phyloP scores from a whole-genome alignment of 371 early-diverging fungal genomes.

The Apophysomyces sp. region DNA sequence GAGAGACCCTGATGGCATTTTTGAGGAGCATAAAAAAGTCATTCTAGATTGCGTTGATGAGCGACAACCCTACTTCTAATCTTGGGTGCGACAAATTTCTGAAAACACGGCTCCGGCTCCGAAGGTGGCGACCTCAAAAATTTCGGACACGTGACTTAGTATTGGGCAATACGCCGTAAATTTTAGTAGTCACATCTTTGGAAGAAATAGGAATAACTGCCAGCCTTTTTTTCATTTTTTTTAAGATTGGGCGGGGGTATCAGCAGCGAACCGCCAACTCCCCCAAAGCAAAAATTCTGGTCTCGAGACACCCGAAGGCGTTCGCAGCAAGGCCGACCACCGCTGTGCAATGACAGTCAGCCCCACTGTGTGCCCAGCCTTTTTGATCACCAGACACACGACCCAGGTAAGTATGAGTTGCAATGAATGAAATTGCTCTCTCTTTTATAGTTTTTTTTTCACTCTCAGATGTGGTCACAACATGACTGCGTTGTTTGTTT shows the following conservation, averaged over 20 bases:
- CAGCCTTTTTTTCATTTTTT: constrained; percentile 27
- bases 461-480: neutral
- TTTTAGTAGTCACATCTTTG: no score
- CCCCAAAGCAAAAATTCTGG: constrained; percentile 53
- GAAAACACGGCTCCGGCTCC: no score
- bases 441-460: constrained; percentile 31
- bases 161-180: no score
- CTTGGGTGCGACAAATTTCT: no score
- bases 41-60: no score
- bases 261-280: constrained; percentile 39
- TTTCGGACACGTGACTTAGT: no score
- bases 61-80: no score
- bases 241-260: constrained; percentile 24
- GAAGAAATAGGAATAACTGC: neutral
- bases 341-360: constrained; percentile 46
- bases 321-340: constrained; percentile 41
- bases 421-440: neutral
- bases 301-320: constrained; percentile 50
- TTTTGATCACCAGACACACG: constrained; percentile 44
- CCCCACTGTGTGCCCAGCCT: constrained; percentile 37
- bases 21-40: no score
- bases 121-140: no score
- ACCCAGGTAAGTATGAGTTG: constrained; percentile 55
- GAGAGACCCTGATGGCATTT: no score
- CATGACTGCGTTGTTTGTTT: no score